These are phyloP conservation scores for sweet orange (Citrus sinensis) DNA, from an alignment of 345 rosid species.

Conservation along the genomic window DNA sequence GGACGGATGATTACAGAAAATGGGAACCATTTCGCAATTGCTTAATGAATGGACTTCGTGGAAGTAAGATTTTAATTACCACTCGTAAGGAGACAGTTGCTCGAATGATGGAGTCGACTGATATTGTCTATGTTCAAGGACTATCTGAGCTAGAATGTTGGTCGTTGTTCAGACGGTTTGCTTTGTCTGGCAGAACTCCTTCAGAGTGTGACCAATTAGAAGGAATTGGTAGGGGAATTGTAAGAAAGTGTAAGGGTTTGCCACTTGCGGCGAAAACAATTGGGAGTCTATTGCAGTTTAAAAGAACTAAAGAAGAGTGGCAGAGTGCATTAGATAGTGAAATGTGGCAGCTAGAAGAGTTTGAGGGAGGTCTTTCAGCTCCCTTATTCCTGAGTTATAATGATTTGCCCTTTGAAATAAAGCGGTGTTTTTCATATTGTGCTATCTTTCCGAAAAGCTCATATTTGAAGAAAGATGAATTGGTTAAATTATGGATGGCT, in stretches of 20 bases:
- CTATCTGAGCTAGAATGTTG: background rate
- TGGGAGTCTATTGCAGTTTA: background rate
- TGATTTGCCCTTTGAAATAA: background rate
- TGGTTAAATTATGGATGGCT: background rate
- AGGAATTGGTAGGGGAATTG: background rate
- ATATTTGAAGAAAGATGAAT: background rate
- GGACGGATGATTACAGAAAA: background rate
- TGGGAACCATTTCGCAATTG: background rate
- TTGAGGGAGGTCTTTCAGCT: background rate
- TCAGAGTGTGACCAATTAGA: background rate
- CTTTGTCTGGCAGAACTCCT: background rate
- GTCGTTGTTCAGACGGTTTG: background rate
- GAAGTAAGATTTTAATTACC: background rate
- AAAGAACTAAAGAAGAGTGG: background rate
- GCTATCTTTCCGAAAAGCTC: background rate
- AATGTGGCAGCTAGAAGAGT: background rate
- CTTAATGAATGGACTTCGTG: background rate
- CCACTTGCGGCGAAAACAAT: background rate
- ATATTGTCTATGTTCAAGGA: background rate
- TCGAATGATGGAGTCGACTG: background rate
- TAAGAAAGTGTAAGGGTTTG: background rate
- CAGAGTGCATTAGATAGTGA: background rate
- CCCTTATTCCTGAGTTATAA: background rate
- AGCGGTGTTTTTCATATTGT: background rate
- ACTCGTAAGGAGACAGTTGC: constrained; percentile 4